phyloP scores from a whole-genome alignment of 345 rosid genomes.

The Eucalyptus pumila region DNA sequence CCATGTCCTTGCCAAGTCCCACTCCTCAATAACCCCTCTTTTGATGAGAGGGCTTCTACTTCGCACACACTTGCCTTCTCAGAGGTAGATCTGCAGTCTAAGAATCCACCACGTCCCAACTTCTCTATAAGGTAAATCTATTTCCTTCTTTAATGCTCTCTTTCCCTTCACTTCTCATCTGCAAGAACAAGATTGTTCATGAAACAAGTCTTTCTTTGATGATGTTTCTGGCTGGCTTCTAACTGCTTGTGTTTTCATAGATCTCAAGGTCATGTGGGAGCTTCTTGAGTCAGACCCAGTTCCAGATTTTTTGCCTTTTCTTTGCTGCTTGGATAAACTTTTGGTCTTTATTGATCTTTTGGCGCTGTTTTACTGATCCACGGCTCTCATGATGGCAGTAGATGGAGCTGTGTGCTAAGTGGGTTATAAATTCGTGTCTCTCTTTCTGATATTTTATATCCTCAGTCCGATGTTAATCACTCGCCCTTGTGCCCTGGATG shows the following conservation, averaged over 20 bases:
- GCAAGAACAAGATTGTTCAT: background rate
- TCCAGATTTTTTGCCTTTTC: background rate
- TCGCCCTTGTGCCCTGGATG: background rate
- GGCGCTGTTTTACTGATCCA: background rate
- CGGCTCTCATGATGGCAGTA: background rate
- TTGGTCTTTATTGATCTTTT: background rate
- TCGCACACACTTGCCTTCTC: constrained; percentile 17
- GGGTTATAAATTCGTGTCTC: background rate
- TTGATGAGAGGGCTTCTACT: constrained; percentile 23
- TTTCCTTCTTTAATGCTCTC: background rate
- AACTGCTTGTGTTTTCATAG: background rate
- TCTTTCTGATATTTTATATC: background rate
- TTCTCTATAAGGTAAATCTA: constrained; percentile 78
- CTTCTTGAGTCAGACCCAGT: background rate
- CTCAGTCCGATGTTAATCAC: background rate
- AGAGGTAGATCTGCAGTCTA: background rate
- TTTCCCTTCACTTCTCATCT: background rate
- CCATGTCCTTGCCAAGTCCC: constrained; percentile 33
- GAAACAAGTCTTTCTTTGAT: background rate
- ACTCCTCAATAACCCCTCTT: background rate
- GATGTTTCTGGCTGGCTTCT: background rate
- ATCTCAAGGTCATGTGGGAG: background rate
- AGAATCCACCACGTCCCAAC: constrained; percentile 10
- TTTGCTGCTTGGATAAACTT: background rate
- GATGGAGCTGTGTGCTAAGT: background rate